These are phyloP conservation scores for Sclerotinia borealis DNA, from an alignment of 2,329 filamentous ascomycete genomes.

Conservation along the genomic window DNA sequence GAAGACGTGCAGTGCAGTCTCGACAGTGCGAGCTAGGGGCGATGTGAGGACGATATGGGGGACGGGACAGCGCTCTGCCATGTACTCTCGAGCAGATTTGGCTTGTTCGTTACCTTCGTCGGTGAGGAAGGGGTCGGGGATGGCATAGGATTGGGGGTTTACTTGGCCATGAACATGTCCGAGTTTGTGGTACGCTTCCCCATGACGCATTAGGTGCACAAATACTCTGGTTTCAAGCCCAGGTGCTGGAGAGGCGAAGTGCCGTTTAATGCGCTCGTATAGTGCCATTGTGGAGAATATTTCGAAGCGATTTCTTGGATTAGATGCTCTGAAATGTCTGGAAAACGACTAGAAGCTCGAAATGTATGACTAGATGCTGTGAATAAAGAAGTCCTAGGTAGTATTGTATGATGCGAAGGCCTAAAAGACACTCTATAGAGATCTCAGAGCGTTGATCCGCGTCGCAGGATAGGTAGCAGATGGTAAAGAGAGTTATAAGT, in stretches of 20 bases:
- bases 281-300: neutral
- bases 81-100: neutral
- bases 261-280: neutral
- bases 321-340: neutral
- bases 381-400: neutral
- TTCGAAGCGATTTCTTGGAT: no score
- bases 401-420: neutral
- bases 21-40: neutral
- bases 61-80: neutral
- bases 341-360: neutral
- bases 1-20: neutral
- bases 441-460: neutral
- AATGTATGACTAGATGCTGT: neutral
- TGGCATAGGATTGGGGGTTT: neutral
- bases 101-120: neutral
- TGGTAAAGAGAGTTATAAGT: accelerated
- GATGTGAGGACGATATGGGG: neutral
- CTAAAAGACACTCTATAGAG: neutral
- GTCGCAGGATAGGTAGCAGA: neutral
- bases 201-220: constrained; percentile 5
- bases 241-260: neutral
- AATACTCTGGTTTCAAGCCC: neutral
- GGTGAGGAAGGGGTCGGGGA: neutral
- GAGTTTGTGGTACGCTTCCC: constrained; percentile 2
- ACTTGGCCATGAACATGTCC: neutral